Base-by-base conservation (phyloP, 106 monocot species). In the Narthecium ossifragum region DNA sequence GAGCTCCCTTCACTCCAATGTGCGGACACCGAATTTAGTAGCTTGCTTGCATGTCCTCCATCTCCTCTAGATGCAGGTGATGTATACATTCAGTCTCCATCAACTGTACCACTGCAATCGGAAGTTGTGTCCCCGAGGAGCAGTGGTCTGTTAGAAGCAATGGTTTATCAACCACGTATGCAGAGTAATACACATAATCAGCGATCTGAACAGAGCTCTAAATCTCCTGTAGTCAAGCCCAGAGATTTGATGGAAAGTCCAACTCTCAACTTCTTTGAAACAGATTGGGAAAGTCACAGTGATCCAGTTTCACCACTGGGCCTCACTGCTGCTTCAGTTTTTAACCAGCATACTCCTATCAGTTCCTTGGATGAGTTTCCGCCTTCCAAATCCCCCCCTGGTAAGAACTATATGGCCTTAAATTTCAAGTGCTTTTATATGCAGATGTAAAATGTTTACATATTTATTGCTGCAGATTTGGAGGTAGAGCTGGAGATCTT, bases 1-100 rank as follows among this genome's bases (percentile, higher is more conserved):
- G 93, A 93, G 93, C 93, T 93, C 93, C 93, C 93, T 93, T 93
- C 93, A 93, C 79, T 89, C 93, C 93, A 93, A 93, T 77, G 74
- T 85, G 25, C 46, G 39, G 65, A 61, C 55, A 51, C 71, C 43
- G 66, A 71, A 67, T 33, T 61, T 34, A 33, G 39, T 63, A 69
- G 64, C 38, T 75, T 24, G 70, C 51, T 50, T 58, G 43, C 57
- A 33, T 62, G 9, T 28, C 20, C 66, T 39, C 1, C 52, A 2
- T 11, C 40, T 34, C 64, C 78, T 22, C 8, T 28, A 59, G 49
- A 57, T 23, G 32, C 67, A 63, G 31, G 43, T 41, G 57, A 78
- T 48, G 9, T 27, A 33, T 51, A 64, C 49, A 28, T 75, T 30
- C 58, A 73, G n/a, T 66, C 69, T 46, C 64, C 64, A 57, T 25